These are phyloP conservation scores for Pythium volutum DNA, from an alignment of 352 stramenopile genomes.

Conservation along the genomic window DNA sequence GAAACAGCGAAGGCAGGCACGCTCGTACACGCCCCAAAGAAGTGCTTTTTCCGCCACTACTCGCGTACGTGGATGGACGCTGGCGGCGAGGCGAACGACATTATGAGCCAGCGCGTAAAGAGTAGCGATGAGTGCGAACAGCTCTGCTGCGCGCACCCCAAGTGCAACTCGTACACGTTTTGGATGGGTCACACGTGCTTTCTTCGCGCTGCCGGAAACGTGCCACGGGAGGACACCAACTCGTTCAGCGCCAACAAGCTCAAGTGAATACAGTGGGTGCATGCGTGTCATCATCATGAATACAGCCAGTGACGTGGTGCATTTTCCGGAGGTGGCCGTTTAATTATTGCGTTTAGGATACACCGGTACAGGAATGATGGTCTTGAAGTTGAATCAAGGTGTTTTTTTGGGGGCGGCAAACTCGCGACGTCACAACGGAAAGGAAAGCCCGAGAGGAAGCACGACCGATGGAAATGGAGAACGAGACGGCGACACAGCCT, in stretches of 20 bases:
- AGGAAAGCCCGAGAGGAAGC: background rate
- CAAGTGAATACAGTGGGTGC: background rate
- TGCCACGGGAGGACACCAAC: constrained; percentile 40
- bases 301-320: constrained; percentile 10
- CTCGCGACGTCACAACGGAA: constrained; percentile 9
- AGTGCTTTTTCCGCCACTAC: constrained; percentile 72
- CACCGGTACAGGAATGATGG: constrained; percentile 25
- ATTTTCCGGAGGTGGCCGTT: constrained; percentile 13
- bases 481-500: constrained; percentile 4
- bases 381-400: constrained; percentile 39
- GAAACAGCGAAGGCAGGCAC: background rate
- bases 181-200: constrained; percentile 71
- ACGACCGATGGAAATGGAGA: background rate
- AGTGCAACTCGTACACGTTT: constrained; percentile 68
- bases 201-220: constrained; percentile 41
- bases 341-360: constrained; percentile 29
- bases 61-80: constrained; percentile 67
- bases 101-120: constrained; percentile 52
- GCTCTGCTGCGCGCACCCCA: constrained; percentile 55
- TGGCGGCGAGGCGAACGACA: constrained; percentile 52
- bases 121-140: constrained; percentile 62
- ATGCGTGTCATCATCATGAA: constrained; percentile 1
- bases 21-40: constrained; percentile 20
- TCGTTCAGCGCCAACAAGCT: constrained; percentile 57
- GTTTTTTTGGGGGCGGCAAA: constrained; percentile 11